A percentile compares a stretch with the other conserved stretches of the same genome.
Conservation (phyloP, 306 rosid species). For the Styphnolobium japonicum region DNA sequence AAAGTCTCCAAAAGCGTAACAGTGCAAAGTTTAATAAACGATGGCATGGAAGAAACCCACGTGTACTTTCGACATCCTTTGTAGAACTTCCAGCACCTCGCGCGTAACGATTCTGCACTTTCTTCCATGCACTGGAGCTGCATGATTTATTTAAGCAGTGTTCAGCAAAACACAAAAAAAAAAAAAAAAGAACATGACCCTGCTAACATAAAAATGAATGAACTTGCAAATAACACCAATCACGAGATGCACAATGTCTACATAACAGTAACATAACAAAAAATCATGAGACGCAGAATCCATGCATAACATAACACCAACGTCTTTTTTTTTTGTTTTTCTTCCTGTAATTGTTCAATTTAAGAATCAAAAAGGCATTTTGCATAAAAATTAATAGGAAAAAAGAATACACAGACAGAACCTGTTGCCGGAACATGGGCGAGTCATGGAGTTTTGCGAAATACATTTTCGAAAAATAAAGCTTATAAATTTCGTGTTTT, state of each 20-base stretch:
- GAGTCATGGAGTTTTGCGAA: constrained; percentile 46
- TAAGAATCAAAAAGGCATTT: not conserved
- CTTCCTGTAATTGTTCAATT: not conserved
- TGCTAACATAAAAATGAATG: not conserved
- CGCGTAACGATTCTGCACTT: constrained; percentile 68
- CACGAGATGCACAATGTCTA: constrained; percentile 12
- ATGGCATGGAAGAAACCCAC: constrained; percentile 46
- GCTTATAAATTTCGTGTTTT: not conserved
- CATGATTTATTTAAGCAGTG: not conserved
- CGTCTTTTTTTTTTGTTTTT: not conserved
- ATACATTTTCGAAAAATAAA: constrained; percentile 28
- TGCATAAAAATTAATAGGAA: too few species aligned
- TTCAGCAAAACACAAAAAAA: not conserved
- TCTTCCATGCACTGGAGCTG: constrained; percentile 94
- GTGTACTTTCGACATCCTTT: constrained; percentile 96
- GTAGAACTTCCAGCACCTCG: constrained; percentile 77
- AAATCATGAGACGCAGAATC: constrained; percentile 7
- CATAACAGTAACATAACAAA: not conserved
- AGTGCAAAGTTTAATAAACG: not conserved
- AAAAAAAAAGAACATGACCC: not conserved
- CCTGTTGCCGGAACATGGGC: constrained; percentile 64
- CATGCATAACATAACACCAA: not conserved
- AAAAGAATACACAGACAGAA: constrained; percentile 11
- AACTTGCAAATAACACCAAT: not conserved
- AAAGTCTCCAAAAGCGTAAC: not conserved